Evolutionary conservation across 768 basidiomycete genomes (phyloP).

Genomic region (Termitomyces sp.): DNA sequence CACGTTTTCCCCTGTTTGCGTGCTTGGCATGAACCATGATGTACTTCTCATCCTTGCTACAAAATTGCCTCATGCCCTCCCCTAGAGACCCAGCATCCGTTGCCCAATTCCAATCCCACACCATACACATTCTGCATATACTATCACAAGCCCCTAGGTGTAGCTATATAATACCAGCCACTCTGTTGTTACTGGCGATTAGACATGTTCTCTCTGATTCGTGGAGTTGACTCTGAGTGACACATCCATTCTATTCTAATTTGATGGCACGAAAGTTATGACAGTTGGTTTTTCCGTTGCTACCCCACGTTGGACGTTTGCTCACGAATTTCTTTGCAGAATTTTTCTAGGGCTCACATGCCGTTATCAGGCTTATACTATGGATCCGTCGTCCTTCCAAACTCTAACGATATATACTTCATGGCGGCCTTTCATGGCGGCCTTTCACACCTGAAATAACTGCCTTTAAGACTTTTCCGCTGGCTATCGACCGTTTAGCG

Average conservation of each 20-base stretch:
- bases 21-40: constrained; percentile 1
- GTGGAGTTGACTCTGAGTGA: neutral
- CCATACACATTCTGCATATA: constrained; percentile 10
- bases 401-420: neutral
- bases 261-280: neutral
- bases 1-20: neutral
- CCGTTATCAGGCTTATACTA: neutral
- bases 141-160: constrained; percentile 15
- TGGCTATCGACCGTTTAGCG: neutral
- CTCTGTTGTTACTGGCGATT: constrained; percentile 7
- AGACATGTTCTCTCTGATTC: constrained; percentile 2
- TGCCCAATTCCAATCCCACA: neutral
- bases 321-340: neutral
- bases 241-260: neutral
- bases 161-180: constrained; percentile 20
- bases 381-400: neutral
- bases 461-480: neutral
- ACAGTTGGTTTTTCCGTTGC: neutral
- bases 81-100: constrained; percentile 13
- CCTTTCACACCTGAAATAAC: too few species aligned
- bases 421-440: neutral
- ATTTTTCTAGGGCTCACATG: neutral
- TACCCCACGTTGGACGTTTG: neutral
- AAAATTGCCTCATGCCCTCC: constrained; percentile 14
- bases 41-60: constrained; percentile 6